These are phyloP conservation scores for Hsuehochloa calcarea DNA, from an alignment of 176 grass and related monocot species.

Conservation along the genomic window DNA sequence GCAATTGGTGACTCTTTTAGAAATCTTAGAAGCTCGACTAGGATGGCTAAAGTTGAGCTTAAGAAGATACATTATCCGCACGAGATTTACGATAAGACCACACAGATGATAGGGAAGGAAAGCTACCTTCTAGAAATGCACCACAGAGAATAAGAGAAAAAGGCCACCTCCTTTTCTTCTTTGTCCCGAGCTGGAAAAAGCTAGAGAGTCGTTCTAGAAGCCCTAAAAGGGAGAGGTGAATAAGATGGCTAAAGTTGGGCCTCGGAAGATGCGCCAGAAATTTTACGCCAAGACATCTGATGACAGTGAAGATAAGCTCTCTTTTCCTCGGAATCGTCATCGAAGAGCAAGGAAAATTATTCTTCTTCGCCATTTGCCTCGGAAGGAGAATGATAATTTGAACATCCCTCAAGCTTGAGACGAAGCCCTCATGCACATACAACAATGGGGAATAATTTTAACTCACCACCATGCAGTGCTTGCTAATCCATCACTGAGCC, in stretches of 20 bases:
- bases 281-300: conserved; percentile 19
- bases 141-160: conserved; percentile 38
- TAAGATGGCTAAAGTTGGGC: conserved; percentile 32
- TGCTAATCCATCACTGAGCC: conserved; percentile 40
- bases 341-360: conserved; percentile 40
- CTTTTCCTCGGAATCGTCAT: conserved; percentile 42
- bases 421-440: conserved; percentile 23
- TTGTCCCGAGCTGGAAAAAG: conserved; percentile 34
- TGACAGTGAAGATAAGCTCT: conserved; percentile 41
- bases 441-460: conserved; percentile 36
- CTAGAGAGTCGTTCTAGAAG: conserved; percentile 42
- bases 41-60: conserved; percentile 53
- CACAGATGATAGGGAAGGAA: too few relatives aligned
- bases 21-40: conserved; percentile 45
- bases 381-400: conserved; percentile 16
- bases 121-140: too few relatives aligned
- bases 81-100: conserved; percentile 46
- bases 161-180: conserved; percentile 56
- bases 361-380: neutral
- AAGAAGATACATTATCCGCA: conserved; percentile 48
- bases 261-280: conserved; percentile 36
- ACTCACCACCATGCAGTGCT: conserved; percentile 16
- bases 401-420: conserved; percentile 42
- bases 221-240: conserved; percentile 39
- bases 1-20: too few relatives aligned